Evolutionary conservation across 1,284 basidiomycete genomes (phyloP), one percentile per base, ranked within the genome.

Genomic region (Fomitopsis pinicola): DNA sequence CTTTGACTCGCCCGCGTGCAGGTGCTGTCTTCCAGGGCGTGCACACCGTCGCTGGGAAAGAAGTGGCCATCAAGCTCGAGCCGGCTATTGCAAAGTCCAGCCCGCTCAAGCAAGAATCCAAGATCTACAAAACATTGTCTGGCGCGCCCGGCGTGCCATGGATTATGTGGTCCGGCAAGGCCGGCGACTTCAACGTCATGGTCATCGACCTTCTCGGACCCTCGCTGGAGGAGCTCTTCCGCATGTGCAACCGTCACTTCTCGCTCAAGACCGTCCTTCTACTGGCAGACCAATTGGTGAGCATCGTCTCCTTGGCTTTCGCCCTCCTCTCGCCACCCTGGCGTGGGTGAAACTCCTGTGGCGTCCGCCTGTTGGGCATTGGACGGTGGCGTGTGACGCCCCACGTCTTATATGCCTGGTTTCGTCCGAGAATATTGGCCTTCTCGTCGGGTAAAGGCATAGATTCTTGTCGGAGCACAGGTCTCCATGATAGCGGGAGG

Each of bases 161-260:
- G 82, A 93, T 97, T 62, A 86, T 95, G 80, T 97, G 94, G 89
- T 96, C 91, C 46, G 96, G 95, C 33, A 91, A 88, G 69, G 91
- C 96, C 72, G 95, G 95, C 68, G 94, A 96, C 78, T 97, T 95
- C 80, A 96, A 97, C 70, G 94, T 96, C 67, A 94, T 98, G 93
- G 93, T 97, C 69, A 89, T 97, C 71, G 96, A 97, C 81, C 84
- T 97, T 46, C 85, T 98, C 59, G 95, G 95, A 0, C 94, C 95
- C 5, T 94, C 91, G 9, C 82, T 97, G 61, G 95, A 98, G 73
- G 95, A 97, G 75, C 84, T 97, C 58, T 97, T 97, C 86, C 94
- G 95, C 78, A 91, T 93, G 76, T 97, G 95, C 80, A 95, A 95
- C 78, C 85, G 92, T 62, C 90, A 92, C 70, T 97, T 97, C 74